Evolutionary conservation across 2,329 filamentous ascomycete species (phyloP).

Genomic region (Pseudogymnoascus pannorum): DNA sequence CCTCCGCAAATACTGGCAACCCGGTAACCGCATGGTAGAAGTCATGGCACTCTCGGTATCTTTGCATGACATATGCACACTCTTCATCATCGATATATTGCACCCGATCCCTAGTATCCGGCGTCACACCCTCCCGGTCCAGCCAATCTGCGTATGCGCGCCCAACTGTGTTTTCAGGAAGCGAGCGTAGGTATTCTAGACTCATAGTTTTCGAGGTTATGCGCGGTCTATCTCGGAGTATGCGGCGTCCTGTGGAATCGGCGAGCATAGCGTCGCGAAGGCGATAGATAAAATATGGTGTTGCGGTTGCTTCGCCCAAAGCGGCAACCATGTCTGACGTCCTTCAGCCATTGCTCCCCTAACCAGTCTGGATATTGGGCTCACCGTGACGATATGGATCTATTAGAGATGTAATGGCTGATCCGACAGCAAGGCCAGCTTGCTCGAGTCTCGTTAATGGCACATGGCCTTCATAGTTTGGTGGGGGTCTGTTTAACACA

Average conservation of each 20-base stretch:
- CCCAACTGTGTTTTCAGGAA: conserved; percentile 70
- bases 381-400: conserved; percentile 64
- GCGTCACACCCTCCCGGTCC: conserved; percentile 87
- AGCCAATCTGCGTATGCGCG: conserved; percentile 81
- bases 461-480: conserved; percentile 88
- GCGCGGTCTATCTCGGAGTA: conserved; percentile 81
- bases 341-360: conserved; percentile 9
- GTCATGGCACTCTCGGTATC: conserved; percentile 94
- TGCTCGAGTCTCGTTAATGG: conserved; percentile 76
- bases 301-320: conserved; percentile 88
- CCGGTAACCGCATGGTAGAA: conserved; percentile 96
- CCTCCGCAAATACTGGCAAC: conserved; percentile 84
- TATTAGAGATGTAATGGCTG: conserved; percentile 55
- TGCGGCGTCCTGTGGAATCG: conserved; percentile 75
- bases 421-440: conserved; percentile 59
- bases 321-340: conserved; percentile 78
- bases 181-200: conserved; percentile 57
- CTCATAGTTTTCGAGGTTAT: conserved; percentile 69
- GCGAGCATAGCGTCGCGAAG: conserved; percentile 89
- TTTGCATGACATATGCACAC: conserved; percentile 97
- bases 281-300: conserved; percentile 89
- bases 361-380: neutral
- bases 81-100: conserved; percentile 92
- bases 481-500: conserved; percentile 72
- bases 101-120: conserved; percentile 76